Evolutionary conservation across 2,329 filamentous ascomycete genomes (phyloP).

Genomic region (Neoascochyta sp.): DNA sequence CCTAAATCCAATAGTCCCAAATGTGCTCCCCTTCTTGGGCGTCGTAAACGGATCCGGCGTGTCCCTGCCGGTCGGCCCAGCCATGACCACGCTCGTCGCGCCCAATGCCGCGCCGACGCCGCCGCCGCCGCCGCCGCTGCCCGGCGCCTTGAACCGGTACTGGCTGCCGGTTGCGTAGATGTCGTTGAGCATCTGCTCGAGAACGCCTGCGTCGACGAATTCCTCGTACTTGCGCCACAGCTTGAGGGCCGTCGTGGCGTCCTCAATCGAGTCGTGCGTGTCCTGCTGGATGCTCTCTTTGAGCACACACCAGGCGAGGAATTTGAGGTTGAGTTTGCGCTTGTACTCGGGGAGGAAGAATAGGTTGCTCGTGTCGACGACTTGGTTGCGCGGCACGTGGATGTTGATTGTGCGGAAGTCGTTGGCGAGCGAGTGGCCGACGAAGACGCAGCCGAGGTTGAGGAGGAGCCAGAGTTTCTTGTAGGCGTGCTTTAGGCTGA

Average conservation of each 20-base stretch:
- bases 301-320: conserved; percentile 80
- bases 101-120: conserved; percentile 5
- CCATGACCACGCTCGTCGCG: conserved; percentile 7
- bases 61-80: conserved; percentile 42
- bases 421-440: conserved; percentile 88
- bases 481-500: conserved; percentile 86
- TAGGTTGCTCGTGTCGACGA: conserved; percentile 89
- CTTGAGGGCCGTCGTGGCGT: conserved; percentile 84
- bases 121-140: too few relatives aligned
- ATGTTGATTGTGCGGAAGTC: conserved; percentile 99
- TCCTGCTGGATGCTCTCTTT: conserved; percentile 92
- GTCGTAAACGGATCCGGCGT: conserved; percentile 56
- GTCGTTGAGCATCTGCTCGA: conserved; percentile 79
- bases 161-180: conserved; percentile 68
- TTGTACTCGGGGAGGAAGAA: conserved; percentile 79
- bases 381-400: conserved; percentile 82
- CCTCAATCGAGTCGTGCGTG: conserved; percentile 92
- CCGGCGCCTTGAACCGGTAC: conserved; percentile 43
- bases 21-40: conserved; percentile 43
- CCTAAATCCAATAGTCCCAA: conserved; percentile 37
- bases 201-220: conserved; percentile 78
- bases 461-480: conserved; percentile 97
- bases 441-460: conserved; percentile 88
- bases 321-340: conserved; percentile 85
- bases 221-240: conserved; percentile 88